phyloP scores from a whole-genome alignment of 257 asterid genomes.

The Gentiana macrophylla region DNA sequence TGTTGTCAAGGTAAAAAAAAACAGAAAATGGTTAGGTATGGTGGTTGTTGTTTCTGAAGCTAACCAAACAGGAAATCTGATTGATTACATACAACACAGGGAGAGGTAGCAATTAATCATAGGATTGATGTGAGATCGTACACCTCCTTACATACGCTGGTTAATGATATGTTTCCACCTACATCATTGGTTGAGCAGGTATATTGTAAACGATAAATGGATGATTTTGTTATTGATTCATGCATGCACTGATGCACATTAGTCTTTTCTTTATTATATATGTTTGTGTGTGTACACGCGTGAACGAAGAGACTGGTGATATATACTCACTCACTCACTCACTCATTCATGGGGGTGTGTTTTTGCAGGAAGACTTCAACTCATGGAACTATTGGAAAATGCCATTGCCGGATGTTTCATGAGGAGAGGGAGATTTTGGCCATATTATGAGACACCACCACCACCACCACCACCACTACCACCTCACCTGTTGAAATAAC shows the following conservation, averaged over 20 bases:
- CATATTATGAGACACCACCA: no score
- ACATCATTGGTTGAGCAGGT: constrained; percentile 96
- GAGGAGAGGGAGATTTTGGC: no score
- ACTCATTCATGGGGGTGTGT: neutral
- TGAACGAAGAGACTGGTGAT: neutral
- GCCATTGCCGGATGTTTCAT: constrained; percentile 48
- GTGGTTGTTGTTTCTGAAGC: neutral
- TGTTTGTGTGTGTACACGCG: no score
- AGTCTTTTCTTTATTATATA: no score
- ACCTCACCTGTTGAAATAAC: no score
- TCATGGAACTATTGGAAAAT: constrained; percentile 92
- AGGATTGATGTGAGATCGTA: constrained; percentile 84
- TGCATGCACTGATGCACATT: no score
- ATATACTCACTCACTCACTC: neutral
- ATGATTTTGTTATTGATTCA: no score
- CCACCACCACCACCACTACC: no score
- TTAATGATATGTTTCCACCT: constrained; percentile 97
- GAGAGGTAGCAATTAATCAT: constrained; percentile 95
- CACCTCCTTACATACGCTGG: constrained; percentile 90
- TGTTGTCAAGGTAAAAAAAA: constrained; percentile 3
- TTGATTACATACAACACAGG: constrained; percentile 27
- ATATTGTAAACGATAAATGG: neutral
- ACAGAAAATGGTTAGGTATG: neutral
- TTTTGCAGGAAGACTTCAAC: constrained; percentile 72
- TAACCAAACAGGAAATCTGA: neutral